Conservation (phyloP, 345 rosid species). For the Gossypium mustelinum region DNA sequence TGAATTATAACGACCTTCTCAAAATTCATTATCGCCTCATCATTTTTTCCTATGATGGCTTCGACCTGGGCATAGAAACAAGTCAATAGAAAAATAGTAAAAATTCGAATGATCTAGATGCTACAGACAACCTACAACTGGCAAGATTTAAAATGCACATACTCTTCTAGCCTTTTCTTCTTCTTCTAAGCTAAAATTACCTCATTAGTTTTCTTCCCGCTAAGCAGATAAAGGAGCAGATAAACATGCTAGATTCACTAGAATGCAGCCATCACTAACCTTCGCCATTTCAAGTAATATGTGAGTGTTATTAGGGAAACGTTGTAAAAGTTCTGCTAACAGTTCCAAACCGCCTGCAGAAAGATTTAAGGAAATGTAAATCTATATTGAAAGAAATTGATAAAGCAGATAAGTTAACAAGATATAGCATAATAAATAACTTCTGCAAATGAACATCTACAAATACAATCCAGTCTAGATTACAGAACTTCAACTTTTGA, state of each 20-base stretch:
- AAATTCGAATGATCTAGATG: constrained; percentile 14
- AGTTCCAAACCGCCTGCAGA: constrained; percentile 83
- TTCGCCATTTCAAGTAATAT: constrained; percentile 91
- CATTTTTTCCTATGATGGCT: constrained; percentile 91
- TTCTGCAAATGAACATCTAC: not conserved
- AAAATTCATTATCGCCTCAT: constrained; percentile 82
- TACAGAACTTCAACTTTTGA: constrained; percentile 4
- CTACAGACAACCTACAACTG: not conserved
- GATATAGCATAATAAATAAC: not conserved
- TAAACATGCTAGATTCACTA: constrained; percentile 2
- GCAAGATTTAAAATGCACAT: not conserved
- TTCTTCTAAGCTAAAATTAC: not conserved
- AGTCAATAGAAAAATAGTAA: constrained; percentile 20
- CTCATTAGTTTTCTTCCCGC: not conserved
- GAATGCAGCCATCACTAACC: constrained; percentile 44
- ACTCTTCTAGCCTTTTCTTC: not conserved
- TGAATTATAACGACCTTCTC: constrained; percentile 60
- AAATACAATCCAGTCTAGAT: not conserved
- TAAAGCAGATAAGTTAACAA: constrained; percentile 5
- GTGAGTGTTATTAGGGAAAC: constrained; percentile 84
- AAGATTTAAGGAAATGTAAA: constrained; percentile 4
- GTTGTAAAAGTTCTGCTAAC: constrained; percentile 76
- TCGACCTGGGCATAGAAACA: constrained; percentile 54
- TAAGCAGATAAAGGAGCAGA: constrained; percentile 3
- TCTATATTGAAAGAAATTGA: not conserved